A percentile compares a stretch with the other conserved stretches of the same genome.
Evolutionary conservation across 345 rosid genomes (phyloP).

Genomic region (Populus deltoides): DNA sequence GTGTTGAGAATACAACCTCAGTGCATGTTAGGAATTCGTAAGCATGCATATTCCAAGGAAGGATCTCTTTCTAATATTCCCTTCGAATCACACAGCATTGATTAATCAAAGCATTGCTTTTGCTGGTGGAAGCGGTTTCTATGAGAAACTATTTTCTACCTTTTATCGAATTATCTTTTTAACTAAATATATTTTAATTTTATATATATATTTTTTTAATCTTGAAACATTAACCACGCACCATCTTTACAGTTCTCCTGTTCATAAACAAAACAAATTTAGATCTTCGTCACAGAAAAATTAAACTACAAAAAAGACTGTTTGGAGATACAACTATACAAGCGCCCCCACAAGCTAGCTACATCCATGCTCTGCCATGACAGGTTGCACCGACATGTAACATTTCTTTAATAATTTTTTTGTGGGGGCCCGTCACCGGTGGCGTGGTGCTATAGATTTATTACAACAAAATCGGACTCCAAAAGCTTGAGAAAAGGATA

Average conservation of each 20-base stretch:
- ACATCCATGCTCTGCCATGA: neutral
- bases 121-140: neutral
- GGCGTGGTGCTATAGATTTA: conserved; percentile 11
- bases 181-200: too few relatives aligned
- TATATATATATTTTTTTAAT: neutral
- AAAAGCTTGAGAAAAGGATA: neutral
- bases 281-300: neutral
- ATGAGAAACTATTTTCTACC: too few relatives aligned
- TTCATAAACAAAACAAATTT: neutral
- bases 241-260: too few relatives aligned
- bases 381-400: conserved; percentile 2
- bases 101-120: neutral
- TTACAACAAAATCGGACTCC: neutral
- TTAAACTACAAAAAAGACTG: neutral
- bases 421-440: neutral
- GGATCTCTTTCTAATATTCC: too few relatives aligned
- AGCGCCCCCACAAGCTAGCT: conserved; percentile 1
- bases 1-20: too few relatives aligned
- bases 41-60: neutral
- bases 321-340: neutral
- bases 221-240: neutral
- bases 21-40: neutral
- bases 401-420: too few relatives aligned
- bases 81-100: neutral
- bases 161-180: too few relatives aligned